Evolutionary conservation across 805 yeast species (phyloP).

Genomic region (Clavispora asparagi): DNA sequence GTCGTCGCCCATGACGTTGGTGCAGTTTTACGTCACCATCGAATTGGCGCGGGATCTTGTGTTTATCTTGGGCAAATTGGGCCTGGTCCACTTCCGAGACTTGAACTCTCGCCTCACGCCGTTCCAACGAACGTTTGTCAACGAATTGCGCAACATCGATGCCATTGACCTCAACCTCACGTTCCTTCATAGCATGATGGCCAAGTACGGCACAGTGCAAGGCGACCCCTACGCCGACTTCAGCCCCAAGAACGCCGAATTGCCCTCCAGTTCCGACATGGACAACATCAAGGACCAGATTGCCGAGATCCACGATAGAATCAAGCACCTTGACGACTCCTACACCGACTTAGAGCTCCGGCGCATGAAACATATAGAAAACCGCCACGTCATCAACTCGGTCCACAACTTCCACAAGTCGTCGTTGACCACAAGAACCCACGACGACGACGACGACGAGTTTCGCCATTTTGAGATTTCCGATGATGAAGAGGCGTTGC

Average conservation of each 20-base stretch:
- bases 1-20: conserved; percentile 46
- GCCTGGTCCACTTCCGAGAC: conserved; percentile 41
- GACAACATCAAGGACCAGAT: conserved; percentile 27
- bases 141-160: conserved; percentile 36
- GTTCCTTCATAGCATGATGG: conserved; percentile 24
- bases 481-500: conserved; percentile 26
- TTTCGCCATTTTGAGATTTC: conserved; percentile 18
- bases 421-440: conserved; percentile 5
- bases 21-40: conserved; percentile 43
- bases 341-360: conserved; percentile 22
- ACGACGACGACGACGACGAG: conserved; percentile 7
- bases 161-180: conserved; percentile 25
- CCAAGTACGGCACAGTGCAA: conserved; percentile 22
- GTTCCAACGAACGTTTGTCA: conserved; percentile 42
- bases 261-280: conserved; percentile 32
- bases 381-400: conserved; percentile 29
- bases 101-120: conserved; percentile 44
- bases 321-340: conserved; percentile 34
- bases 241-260: conserved; percentile 45
- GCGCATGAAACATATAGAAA: conserved; percentile 24
- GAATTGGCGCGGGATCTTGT: conserved; percentile 43
- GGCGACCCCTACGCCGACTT: conserved; percentile 22
- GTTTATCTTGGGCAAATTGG: conserved; percentile 31
- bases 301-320: conserved; percentile 22
- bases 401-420: conserved; percentile 31